These are phyloP conservation scores for Apophysomyces trapeziformis DNA, from an alignment of 371 early-diverging fungal species.

Conservation along the genomic window DNA sequence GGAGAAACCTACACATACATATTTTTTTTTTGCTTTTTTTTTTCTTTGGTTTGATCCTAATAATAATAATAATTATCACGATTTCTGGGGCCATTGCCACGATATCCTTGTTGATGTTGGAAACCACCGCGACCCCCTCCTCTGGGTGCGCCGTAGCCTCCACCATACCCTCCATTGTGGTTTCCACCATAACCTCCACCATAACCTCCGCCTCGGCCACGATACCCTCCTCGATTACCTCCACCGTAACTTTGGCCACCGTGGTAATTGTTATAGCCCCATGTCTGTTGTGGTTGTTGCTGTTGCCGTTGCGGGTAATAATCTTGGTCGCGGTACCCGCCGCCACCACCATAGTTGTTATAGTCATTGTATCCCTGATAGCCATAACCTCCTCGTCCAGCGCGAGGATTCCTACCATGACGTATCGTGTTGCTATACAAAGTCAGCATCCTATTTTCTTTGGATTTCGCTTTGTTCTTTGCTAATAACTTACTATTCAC, in stretches of 20 bases:
- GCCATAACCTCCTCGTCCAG: constrained; percentile 17
- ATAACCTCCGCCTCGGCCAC: constrained; percentile 13
- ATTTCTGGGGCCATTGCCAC: constrained; percentile 3
- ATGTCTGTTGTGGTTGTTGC: neutral
- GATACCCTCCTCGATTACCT: constrained; percentile 7
- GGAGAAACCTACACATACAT: too few relatives aligned
- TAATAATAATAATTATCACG: constrained; percentile 1
- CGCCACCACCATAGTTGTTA: constrained; percentile 10
- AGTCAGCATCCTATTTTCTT: constrained; percentile 1
- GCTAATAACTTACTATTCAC: constrained; percentile 36
- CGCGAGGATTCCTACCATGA: constrained; percentile 14
- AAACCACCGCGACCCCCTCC: constrained; percentile 25
- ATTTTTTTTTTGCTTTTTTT: too few relatives aligned
- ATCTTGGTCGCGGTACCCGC: constrained; percentile 10
- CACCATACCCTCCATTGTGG: constrained; percentile 26
- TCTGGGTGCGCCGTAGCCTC: constrained; percentile 14
- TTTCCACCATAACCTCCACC: constrained; percentile 9
- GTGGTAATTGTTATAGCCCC: constrained; percentile 16
- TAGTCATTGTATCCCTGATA: constrained; percentile 16
- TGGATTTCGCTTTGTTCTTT: neutral
- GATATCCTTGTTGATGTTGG: constrained; percentile 31
- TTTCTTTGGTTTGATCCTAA: neutral
- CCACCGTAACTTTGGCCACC: constrained; percentile 10
- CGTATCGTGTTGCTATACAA: constrained; percentile 26
- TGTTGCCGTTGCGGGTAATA: constrained; percentile 7